phyloP scores from a whole-genome alignment of 768 basidiomycete genomes.

The Pleurotus salmoneostramineus region DNA sequence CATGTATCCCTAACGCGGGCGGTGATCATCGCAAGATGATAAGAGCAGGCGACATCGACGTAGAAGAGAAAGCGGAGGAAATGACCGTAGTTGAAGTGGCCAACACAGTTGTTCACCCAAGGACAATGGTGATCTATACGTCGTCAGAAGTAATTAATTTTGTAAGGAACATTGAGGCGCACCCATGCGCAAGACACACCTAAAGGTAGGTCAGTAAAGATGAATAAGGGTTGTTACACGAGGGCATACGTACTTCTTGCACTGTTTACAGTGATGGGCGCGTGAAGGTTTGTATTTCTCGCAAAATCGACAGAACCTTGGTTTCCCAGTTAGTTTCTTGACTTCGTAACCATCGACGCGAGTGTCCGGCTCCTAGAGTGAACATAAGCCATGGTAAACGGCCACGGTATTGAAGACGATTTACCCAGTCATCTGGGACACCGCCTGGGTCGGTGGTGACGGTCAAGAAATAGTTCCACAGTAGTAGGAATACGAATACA shows the following conservation, averaged over 20 bases:
- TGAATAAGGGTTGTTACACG: background rate
- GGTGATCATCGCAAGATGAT: conserved; percentile 84
- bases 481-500: conserved; percentile 66
- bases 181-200: conserved; percentile 92
- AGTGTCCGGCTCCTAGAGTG: conserved; percentile 67
- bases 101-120: conserved; percentile 94
- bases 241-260: conserved; percentile 57
- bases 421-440: conserved; percentile 80
- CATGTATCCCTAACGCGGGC: conserved; percentile 51
- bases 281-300: conserved; percentile 81
- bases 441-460: conserved; percentile 81
- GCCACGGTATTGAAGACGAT: background rate
- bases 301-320: conserved; percentile 87
- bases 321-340: conserved; percentile 79
- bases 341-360: conserved; percentile 77
- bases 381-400: background rate
- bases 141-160: background rate
- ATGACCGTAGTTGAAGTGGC: conserved; percentile 85
- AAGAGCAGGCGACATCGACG: conserved; percentile 86
- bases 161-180: conserved; percentile 15
- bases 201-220: conserved; percentile 20
- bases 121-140: conserved; percentile 82
- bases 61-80: conserved; percentile 91
- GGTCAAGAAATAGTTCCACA: conserved; percentile 87
- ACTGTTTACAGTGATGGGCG: conserved; percentile 90